phyloP scores from a whole-genome alignment of 1,284 basidiomycete species.

The Apiotrichum veenhuisii region DNA sequence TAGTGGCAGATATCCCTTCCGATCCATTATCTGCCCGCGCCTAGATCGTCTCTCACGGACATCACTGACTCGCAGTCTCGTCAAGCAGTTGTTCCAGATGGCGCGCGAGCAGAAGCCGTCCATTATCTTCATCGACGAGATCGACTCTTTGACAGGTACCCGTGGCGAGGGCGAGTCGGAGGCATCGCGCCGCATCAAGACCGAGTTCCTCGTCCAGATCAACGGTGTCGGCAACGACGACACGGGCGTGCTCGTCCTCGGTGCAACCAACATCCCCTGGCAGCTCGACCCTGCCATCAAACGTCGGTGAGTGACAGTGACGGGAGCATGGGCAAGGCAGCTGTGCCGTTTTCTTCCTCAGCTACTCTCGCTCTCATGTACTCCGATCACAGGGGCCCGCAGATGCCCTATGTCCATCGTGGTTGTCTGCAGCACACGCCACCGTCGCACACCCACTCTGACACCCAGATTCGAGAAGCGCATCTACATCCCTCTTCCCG shows the following conservation, averaged over 20 bases:
- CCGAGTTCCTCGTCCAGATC: slow-evolving; percentile 91
- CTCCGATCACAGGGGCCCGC: no score
- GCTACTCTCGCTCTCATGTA: no score
- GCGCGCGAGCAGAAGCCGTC: slow-evolving; percentile 93
- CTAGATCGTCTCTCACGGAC: no score
- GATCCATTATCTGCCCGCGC: neutral
- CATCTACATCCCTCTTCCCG: slow-evolving; percentile 96
- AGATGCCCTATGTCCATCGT: no score
- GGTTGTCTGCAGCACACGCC: neutral
- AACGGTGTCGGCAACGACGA: slow-evolving; percentile 98
- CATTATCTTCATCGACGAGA: slow-evolving; percentile 99
- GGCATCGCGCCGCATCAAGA: slow-evolving; percentile 94
- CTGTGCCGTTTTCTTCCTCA: neutral
- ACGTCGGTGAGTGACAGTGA: slow-evolving; percentile 61
- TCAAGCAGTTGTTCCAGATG: slow-evolving; percentile 94
- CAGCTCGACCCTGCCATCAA: slow-evolving; percentile 97
- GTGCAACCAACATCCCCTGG: slow-evolving; percentile 98
- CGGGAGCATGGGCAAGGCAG: neutral
- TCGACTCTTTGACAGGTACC: slow-evolving; percentile 92
- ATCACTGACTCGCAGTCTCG: slow-evolving; percentile 63
- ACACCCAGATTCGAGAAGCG: slow-evolving; percentile 81
- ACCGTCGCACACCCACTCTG: neutral
- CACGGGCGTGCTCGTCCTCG: slow-evolving; percentile 95
- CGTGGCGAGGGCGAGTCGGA: slow-evolving; percentile 95
- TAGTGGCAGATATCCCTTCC: no score